Base-by-base conservation (phyloP, 2,329 filamentous ascomycete genomes). In the Claviceps monticola region DNA sequence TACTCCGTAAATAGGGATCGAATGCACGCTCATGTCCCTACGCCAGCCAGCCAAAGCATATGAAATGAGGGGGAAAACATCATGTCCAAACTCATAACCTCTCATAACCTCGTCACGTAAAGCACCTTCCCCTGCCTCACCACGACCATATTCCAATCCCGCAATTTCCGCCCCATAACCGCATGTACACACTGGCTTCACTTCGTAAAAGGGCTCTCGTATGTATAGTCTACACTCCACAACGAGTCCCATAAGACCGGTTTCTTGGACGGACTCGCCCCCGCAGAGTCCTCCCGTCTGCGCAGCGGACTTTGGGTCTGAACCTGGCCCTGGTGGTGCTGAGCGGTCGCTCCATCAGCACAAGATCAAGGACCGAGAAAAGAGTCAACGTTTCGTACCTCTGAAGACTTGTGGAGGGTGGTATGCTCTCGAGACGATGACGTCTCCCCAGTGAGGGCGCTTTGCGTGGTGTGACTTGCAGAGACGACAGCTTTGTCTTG, bases 241-340 rank as follows among this genome's bases (percentile, higher is more conserved):
- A 83, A 64, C 13, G 76, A 73, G 57, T 82, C 79, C 78, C 79
- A 84, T 9, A 82, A 71, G 4, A 81, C 68, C 29, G 75, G 79
- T 58, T 66, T 75, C 63, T 71, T 76, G n/a, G 62, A 66, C 23
- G 70, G 62, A 54, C 69, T 71, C 51, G 6, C 23, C 1, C 70
- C 63, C 11, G 53, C 50, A 57, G 58, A 66, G 50, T 76, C 68
- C n/a, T 76, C 68, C 7, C 44, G 17, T 55, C 70, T 68, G 21
- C 66, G 66, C 38, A 68, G 58, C 26, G 17, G 50, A 36, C 41
- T 60, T 49, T 58, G 62, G 51, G 57, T 11, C 3, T 34, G 29
- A 11, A 34, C 29, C 29, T 34, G 29, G 29, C 29, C 55, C 64
- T 66, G 48, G 5, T 51, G 36, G 21, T 54, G 56, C 51, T 49